A percentile compares a stretch with the other conserved stretches of the same genome.
These are phyloP conservation scores for Paramyrothecium sp. DNA, from an alignment of 2,329 filamentous ascomycete species.

Conservation along the genomic window DNA sequence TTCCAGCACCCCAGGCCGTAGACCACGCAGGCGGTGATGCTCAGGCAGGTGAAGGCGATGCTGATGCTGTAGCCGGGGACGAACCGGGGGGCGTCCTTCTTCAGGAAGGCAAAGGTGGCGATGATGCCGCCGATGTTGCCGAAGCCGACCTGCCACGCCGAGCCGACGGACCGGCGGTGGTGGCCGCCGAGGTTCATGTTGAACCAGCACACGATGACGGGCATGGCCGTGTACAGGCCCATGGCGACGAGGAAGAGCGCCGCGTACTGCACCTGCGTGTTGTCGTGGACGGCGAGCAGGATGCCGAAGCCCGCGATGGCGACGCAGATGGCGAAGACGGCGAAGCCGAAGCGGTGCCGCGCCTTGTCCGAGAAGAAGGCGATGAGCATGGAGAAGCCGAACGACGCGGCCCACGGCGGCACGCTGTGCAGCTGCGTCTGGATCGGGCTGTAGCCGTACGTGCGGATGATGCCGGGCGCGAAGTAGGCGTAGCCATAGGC, in stretches of 20 bases:
- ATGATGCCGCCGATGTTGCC: constrained; percentile 81
- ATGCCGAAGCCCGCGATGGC: constrained; percentile 74
- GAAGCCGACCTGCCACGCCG: constrained; percentile 76
- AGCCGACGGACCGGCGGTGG: constrained; percentile 66
- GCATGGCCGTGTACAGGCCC: constrained; percentile 85
- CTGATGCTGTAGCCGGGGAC: constrained; percentile 74
- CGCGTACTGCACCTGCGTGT: constrained; percentile 67
- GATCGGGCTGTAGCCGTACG: constrained; percentile 61
- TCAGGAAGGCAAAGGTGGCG: constrained; percentile 67
- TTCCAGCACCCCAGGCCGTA: constrained; percentile 59
- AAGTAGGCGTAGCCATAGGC: constrained; percentile 80
- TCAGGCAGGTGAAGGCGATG: constrained; percentile 70
- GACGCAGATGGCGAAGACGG: constrained; percentile 65
- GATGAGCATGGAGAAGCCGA: constrained; percentile 73
- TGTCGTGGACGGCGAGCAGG: constrained; percentile 68
- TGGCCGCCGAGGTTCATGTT: constrained; percentile 78
- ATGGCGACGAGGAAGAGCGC: constrained; percentile 80
- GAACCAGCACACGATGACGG: constrained; percentile 81
- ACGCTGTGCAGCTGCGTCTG: constrained; percentile 58
- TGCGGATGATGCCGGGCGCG: constrained; percentile 67
- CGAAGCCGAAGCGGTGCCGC: constrained; percentile 73
- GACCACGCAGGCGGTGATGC: constrained; percentile 55
- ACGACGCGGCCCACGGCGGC: constrained; percentile 65
- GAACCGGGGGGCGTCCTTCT: constrained; percentile 66
- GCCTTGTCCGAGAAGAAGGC: constrained; percentile 70